Evolutionary conservation across 1,284 basidiomycete genomes (phyloP), one percentile per base, ranked within the genome.

Genomic region (Rhizopogon parksii): DNA sequence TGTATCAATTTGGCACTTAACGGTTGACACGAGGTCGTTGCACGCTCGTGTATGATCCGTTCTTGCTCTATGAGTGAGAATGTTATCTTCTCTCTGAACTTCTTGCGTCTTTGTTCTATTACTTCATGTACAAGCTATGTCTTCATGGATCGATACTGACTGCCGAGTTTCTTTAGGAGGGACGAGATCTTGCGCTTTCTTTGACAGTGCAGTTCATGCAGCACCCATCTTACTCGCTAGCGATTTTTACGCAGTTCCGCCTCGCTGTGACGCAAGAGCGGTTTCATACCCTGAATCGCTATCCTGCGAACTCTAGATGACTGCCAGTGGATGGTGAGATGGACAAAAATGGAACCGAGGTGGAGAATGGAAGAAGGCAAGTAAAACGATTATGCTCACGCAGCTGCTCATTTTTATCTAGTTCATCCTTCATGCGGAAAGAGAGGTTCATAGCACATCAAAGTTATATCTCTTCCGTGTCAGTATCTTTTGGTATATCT

Each of bases 401-500:
- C 9, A 85, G 63, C 5, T 72, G 60, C 46, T 80, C 76, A 54
- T 73, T 81, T 56, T 81, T 83, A 11, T 60, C 53, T 3, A 91
- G 62, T 15, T 87, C 82, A 0, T 67, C 60, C 30, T 75, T 71
- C 59, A 80, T 78, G 57, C 66, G 78, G 0, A 67, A 57, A 0
- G 81, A 69, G 1, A 75, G 78, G 49, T 82, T 74, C 4, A 77
- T 65, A 0, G 88, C 84, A 27, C 85, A 77, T n/a, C 91, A 70
- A 3, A 95, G 68, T 92, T 92, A 95, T 14, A 60, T 62, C 56
- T 91, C 83, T 15, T 82, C 80, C 0, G 68, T 59, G 4, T 81
- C 76, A 4, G 71, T 70, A 87, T 60, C 64, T 90, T 92, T 51
- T 83, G 79, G 62, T 92, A 93, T 0, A 90, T 82, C 66, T 89